phyloP scores from a whole-genome alignment of 495 filamentous ascomycete species.

The Neurospora sp. region DNA sequence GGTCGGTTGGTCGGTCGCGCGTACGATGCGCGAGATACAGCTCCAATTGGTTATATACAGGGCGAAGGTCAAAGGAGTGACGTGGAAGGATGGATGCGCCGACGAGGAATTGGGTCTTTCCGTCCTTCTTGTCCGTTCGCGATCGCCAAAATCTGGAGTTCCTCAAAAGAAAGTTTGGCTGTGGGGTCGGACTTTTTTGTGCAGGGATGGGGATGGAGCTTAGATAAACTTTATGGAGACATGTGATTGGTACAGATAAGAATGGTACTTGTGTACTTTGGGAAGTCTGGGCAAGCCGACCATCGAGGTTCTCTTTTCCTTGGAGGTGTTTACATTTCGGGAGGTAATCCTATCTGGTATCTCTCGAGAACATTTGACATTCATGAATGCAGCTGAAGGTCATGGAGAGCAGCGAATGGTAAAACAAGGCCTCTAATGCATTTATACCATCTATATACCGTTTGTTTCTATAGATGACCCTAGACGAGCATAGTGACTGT shows the following conservation, averaged over 20 bases:
- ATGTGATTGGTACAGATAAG: background rate
- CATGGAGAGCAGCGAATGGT: too few species aligned
- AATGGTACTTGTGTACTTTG: background rate
- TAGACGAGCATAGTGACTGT: background rate
- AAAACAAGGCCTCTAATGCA: background rate
- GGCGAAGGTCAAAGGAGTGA: background rate
- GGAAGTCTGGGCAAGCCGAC: background rate
- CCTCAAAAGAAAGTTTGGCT: background rate
- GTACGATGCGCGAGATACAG: background rate
- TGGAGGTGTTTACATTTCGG: background rate
- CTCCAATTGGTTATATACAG: background rate
- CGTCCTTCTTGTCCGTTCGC: background rate
- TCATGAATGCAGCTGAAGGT: too few species aligned
- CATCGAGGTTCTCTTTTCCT: background rate
- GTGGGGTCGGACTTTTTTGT: background rate
- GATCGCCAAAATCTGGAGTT: background rate
- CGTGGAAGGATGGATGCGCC: background rate
- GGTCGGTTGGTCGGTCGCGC: background rate
- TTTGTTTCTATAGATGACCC: background rate
- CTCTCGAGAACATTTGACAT: too few species aligned
- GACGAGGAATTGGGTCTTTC: background rate
- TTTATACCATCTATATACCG: background rate
- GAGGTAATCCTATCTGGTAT: too few species aligned
- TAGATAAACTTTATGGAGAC: background rate
- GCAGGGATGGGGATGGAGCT: background rate